These are phyloP conservation scores for Aspergillus baeticus DNA, from an alignment of 495 filamentous ascomycete genomes.

Conservation along the genomic window DNA sequence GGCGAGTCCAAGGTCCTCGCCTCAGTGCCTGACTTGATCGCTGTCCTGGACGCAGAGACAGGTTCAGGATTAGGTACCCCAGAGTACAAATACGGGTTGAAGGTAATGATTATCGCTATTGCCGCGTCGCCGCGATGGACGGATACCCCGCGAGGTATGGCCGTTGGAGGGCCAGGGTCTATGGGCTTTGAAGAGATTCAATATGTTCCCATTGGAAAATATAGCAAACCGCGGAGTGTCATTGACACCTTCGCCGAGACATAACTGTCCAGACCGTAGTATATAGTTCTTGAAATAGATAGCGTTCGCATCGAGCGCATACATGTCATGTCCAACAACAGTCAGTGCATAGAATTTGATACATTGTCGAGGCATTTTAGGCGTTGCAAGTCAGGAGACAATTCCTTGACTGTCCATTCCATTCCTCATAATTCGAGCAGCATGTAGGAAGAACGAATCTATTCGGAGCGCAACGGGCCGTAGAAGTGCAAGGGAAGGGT, in stretches of 20 bases:
- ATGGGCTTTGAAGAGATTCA: constrained; percentile 34
- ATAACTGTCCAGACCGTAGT: not conserved
- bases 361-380: too few species aligned
- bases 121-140: constrained; percentile 58
- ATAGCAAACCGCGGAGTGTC: constrained; percentile 31
- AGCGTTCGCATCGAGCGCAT: too few species aligned
- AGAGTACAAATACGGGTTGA: constrained; percentile 60
- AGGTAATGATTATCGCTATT: constrained; percentile 57
- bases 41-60: constrained; percentile 58
- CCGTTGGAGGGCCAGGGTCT: constrained; percentile 30
- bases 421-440: constrained; percentile 10
- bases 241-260: constrained; percentile 22
- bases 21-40: constrained; percentile 60
- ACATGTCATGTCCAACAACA: too few species aligned
- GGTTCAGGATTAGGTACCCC: constrained; percentile 60
- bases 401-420: not conserved
- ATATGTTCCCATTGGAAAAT: constrained; percentile 31
- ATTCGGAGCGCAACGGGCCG: constrained; percentile 8
- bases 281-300: too few species aligned
- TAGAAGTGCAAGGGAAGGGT: constrained; percentile 4
- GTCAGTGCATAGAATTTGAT: too few species aligned
- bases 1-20: constrained; percentile 49
- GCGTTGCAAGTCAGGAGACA: not conserved
- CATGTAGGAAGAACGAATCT: constrained; percentile 10
- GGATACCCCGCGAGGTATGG: constrained; percentile 30